Conservation (phyloP, 2,329 filamentous ascomycete genomes). For the Xylaria sp. region DNA sequence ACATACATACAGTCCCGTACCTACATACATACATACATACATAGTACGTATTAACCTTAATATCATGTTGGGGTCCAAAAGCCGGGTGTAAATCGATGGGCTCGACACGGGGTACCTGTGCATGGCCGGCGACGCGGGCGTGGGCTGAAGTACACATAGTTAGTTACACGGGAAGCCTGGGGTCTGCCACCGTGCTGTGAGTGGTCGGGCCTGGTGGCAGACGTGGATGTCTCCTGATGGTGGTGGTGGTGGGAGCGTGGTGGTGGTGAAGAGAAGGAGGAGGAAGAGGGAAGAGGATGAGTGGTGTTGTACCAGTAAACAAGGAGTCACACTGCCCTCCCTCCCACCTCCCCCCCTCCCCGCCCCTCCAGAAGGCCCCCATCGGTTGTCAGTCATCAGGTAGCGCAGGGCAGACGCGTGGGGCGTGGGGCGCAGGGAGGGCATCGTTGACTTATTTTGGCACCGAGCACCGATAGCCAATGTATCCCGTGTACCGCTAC, state of each 20-base stretch:
- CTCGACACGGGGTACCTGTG: background rate
- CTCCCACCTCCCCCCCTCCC: constrained; percentile 23
- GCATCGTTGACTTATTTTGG: constrained; percentile 45
- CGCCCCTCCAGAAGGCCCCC: constrained; percentile 13
- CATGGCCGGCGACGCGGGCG: background rate
- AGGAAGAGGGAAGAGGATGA: too few species aligned
- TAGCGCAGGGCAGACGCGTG: constrained; percentile 42
- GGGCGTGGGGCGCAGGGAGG: constrained; percentile 42
- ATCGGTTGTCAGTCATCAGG: constrained; percentile 44
- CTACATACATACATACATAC: too few species aligned
- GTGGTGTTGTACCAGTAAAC: too few species aligned
- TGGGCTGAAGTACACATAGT: constrained; percentile 5
- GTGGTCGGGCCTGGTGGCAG: constrained; percentile 30
- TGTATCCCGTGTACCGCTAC: constrained; percentile 42
- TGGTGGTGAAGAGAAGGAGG: constrained; percentile 26
- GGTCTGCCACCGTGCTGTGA: background rate
- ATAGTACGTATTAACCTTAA: constrained; percentile 19
- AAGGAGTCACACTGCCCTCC: constrained; percentile 46
- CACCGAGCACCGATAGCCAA: constrained; percentile 36
- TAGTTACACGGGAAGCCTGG: too few species aligned
- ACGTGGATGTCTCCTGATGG: constrained; percentile 46
- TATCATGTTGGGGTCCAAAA: constrained; percentile 22
- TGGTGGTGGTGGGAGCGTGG: constrained; percentile 14
- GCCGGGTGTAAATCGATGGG: background rate
- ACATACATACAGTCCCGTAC: background rate